Evolutionary conservation across 441 rosid species (phyloP).

Genomic region (Adansonia rubrostipa): DNA sequence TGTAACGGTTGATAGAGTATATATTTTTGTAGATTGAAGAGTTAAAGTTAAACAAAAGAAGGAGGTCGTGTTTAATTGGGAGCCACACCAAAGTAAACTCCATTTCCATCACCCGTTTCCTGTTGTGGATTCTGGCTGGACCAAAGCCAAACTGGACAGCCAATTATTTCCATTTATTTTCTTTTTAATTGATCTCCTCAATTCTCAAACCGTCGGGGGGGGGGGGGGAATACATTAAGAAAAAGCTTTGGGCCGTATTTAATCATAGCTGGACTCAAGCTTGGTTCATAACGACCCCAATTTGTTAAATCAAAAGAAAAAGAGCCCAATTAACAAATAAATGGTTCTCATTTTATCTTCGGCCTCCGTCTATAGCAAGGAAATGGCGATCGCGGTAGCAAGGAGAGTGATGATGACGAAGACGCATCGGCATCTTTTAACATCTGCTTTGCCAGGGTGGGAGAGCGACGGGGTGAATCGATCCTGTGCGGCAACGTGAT

Average conservation of each 20-base stretch:
- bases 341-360: not conserved
- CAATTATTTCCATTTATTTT: not conserved
- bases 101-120: conserved; percentile 35
- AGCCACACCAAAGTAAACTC: conserved; percentile 43
- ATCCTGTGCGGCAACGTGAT: too few species aligned
- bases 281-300: not conserved
- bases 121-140: not conserved
- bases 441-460: too few species aligned
- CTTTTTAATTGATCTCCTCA: not conserved
- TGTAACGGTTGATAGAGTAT: not conserved
- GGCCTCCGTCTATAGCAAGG: too few species aligned
- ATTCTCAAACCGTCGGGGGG: not conserved
- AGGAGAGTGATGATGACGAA: too few species aligned
- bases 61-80: conserved; percentile 45
- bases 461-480: too few species aligned
- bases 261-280: not conserved
- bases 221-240: too few species aligned
- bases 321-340: not conserved
- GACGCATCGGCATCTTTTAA: too few species aligned
- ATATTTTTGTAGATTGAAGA: not conserved
- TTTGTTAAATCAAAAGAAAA: not conserved
- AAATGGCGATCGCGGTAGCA: too few species aligned
- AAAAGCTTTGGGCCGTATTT: not conserved
- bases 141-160: not conserved
- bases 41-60: not conserved